These are phyloP conservation scores for Eutrema japonicum DNA, from an alignment of 345 rosid genomes.

Conservation along the genomic window DNA sequence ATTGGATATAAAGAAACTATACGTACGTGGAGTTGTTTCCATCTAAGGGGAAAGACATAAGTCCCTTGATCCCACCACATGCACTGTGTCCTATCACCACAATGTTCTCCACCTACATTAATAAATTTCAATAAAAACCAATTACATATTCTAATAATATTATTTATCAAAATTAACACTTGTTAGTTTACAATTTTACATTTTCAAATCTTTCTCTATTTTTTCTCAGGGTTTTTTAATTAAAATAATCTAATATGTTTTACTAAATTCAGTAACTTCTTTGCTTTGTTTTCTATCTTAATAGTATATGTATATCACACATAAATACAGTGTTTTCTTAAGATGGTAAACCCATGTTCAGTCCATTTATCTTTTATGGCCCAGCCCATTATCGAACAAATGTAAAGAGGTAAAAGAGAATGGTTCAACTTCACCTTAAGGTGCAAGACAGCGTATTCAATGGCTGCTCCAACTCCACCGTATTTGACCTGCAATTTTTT, in stretches of 20 bases:
- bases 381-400: not conserved
- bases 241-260: too few relatives aligned
- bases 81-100: constrained; percentile 95
- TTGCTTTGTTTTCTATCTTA: not conserved
- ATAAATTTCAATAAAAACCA: constrained; percentile 2
- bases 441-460: constrained; percentile 96
- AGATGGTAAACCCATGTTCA: not conserved
- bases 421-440: constrained; percentile 91
- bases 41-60: constrained; percentile 85
- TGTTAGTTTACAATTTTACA: not conserved
- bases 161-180: not conserved
- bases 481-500: constrained; percentile 45
- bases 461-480: constrained; percentile 81
- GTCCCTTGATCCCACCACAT: constrained; percentile 99
- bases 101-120: constrained; percentile 69
- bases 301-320: not conserved
- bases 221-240: not conserved
- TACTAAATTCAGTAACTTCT: not conserved
- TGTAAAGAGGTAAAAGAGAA: not conserved
- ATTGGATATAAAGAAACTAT: not conserved
- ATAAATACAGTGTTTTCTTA: not conserved
- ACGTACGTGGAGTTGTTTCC: constrained; percentile 52
- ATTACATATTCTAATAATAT: not conserved
- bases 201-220: not conserved
- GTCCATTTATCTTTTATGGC: not conserved